phyloP scores from a whole-genome alignment of 2,329 filamentous ascomycete genomes.

The Alternaria rosae region DNA sequence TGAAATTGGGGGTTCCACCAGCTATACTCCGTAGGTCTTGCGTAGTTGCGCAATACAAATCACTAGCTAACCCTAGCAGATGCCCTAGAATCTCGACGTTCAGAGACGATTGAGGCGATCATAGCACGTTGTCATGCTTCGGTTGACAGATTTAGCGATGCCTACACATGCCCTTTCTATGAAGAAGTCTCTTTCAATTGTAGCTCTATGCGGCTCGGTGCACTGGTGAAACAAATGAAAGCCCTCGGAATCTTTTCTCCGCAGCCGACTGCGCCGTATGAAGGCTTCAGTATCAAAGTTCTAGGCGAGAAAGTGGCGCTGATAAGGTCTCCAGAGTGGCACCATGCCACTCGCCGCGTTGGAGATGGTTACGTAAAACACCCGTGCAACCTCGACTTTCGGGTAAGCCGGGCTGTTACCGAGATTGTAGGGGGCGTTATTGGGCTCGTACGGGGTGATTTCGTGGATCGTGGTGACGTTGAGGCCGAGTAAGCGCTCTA shows the following conservation, averaged over 20 bases:
- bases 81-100: background rate
- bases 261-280: slow-evolving; percentile 15
- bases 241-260: slow-evolving; percentile 6
- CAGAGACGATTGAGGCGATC: background rate
- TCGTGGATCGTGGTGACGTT: background rate
- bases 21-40: slow-evolving; percentile 10
- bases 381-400: too few relatives aligned
- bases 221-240: slow-evolving; percentile 24
- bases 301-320: too few relatives aligned
- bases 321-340: too few relatives aligned
- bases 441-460: background rate
- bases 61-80: background rate
- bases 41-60: background rate
- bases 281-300: slow-evolving; percentile 12
- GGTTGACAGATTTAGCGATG: background rate
- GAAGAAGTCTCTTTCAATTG: slow-evolving; percentile 11
- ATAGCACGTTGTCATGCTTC: background rate
- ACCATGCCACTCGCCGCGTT: too few relatives aligned
- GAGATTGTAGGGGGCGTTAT: background rate
- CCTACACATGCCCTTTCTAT: background rate
- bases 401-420: background rate
- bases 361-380: too few relatives aligned
- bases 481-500: too few relatives aligned
- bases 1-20: slow-evolving; percentile 19
- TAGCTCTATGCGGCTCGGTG: slow-evolving; percentile 24